These are phyloP conservation scores for Rhodotorula paludigena DNA, from an alignment of 768 basidiomycete species.

Conservation along the genomic window DNA sequence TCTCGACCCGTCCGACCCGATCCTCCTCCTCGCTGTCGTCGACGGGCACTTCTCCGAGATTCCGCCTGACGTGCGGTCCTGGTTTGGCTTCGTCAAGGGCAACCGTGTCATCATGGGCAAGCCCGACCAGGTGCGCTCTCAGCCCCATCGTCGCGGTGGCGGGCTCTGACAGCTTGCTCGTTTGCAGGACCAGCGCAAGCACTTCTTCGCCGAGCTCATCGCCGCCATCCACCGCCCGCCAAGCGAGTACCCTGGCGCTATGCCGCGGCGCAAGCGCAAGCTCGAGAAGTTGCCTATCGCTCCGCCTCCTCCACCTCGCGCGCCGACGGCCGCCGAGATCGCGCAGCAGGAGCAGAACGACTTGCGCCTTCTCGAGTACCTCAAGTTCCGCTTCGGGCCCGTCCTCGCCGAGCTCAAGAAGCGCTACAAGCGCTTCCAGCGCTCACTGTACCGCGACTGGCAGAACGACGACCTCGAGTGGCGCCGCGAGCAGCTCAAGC, in stretches of 20 bases:
- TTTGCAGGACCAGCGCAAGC: slow-evolving; percentile 54
- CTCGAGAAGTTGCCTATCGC: slow-evolving; percentile 82
- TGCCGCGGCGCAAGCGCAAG: slow-evolving; percentile 73
- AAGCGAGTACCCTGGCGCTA: slow-evolving; percentile 79
- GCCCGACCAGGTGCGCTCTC: slow-evolving; percentile 52
- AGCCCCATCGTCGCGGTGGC: background rate
- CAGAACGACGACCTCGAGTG: slow-evolving; percentile 37
- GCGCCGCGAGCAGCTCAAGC: slow-evolving; percentile 24
- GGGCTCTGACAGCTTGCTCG: background rate
- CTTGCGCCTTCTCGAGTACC: slow-evolving; percentile 65
- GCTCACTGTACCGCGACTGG: slow-evolving; percentile 50
- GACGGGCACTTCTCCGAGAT: slow-evolving; percentile 68
- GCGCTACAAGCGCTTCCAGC: slow-evolving; percentile 83
- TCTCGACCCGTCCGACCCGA: slow-evolving; percentile 81
- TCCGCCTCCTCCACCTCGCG: slow-evolving; percentile 78
- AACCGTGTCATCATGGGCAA: slow-evolving; percentile 63
- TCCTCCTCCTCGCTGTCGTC: slow-evolving; percentile 83
- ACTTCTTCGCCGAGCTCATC: slow-evolving; percentile 72
- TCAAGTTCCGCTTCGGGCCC: slow-evolving; percentile 86
- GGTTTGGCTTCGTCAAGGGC: slow-evolving; percentile 76
- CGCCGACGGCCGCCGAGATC: slow-evolving; percentile 74
- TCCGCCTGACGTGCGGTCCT: slow-evolving; percentile 74
- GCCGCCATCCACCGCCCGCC: slow-evolving; percentile 69
- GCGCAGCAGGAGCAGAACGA: slow-evolving; percentile 78
- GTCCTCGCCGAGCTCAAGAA: slow-evolving; percentile 82